Base-by-base conservation (phyloP, 139 green algal genomes). In the Choricystis sp. region DNA sequence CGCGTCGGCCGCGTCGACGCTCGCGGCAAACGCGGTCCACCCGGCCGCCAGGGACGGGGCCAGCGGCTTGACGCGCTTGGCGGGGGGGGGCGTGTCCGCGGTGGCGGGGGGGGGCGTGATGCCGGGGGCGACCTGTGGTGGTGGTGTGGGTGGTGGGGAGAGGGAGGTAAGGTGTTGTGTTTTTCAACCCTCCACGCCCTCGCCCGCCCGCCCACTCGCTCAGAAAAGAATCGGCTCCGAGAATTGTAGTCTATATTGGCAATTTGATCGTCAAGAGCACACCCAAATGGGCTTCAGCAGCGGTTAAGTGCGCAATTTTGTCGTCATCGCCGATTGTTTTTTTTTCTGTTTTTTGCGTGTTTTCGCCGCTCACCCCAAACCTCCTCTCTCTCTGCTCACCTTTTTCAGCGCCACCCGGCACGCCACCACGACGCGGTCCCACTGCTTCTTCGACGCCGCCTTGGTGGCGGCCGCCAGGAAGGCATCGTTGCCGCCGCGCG, bases 341-440 rank as follows among this genome's bases (percentile, higher is more conserved):
- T 48, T 66, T 66, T 28, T 40, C 61, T 57, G 61, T 40, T 19
- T 25, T 52, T 52, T 16, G 40, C 40, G 9, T 52, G 40, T 52
- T 52, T 52, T 9, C 16, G 9, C 16, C 40, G 40, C 16, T 16
- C 40, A 52, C 9, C 9, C 9, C 9, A 52, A 52, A 52, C 9
- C 9, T 16, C 40, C 40, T 21, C 5, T 48, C 40, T 14, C 31
- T 70, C 19, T n/a, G n/a, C 49, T 49, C 65, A 79, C 62, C 74
- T 89, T 91, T 4, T 72, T 59, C 19, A 82, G 55, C 0, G 86
- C 89, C 2, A 73, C 70, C 2, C 81, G 74, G 70, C 94, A 96
- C 19, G 88, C 92, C 60, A 89, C 77, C 49, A 96, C 67, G 55
- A 97, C 78, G 40, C 83, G 77, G 1, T 25, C 58, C 91, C 91